Base-by-base conservation (phyloP, 2,329 filamentous ascomycete species). In the Pseudofabraea citricarpa region DNA sequence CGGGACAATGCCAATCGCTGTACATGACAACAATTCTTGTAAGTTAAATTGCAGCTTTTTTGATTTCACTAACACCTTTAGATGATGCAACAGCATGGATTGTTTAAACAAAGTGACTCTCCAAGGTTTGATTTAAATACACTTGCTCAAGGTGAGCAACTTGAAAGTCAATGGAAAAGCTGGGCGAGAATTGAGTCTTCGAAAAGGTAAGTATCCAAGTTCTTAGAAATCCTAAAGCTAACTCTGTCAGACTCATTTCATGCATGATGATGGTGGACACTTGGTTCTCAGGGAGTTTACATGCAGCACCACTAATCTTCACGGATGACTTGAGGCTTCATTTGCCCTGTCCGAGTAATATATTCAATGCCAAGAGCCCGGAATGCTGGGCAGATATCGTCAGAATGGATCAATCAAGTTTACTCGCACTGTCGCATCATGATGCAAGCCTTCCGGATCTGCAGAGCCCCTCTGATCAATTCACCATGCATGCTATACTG, bases 131-230 rank as follows among this genome's bases (percentile, higher is more conserved):
- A 67, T 29, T 62, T 61, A 45, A 57, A 58, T 15, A 53, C 73
- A 3, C 65, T 73, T 18, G 68, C 71, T 20, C 59, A 64, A 4
- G 61, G 72, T 6, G 56, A 66, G 12, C 67, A 72, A 47, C 61
- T 69, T 24, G 68, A 73, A 38, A 57, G 63, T 19, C 60, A 66
- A 50, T 77, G 73, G 73, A 73, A 70, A 50, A 68, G 70, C 2
- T 77, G 73, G 73, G 66, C 68, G 47, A 69, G 70, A 38, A 64
- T 75, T 6, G 73, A 77, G 55, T 74, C 70, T 36, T 64, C 64
- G 0, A 75, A 75, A 53, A 64, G 72, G 65, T 48, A 61, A 54
- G 19, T 52, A 58, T 0, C 21, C 2, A 21, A 33, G 1, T 10
- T 35, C 6, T 18, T 9, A n/a, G 16, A 18, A 20, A 33, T 32